Evolutionary conservation across 495 filamentous ascomycete genomes (phyloP).

Genomic region (Hypoxylon rickii): DNA sequence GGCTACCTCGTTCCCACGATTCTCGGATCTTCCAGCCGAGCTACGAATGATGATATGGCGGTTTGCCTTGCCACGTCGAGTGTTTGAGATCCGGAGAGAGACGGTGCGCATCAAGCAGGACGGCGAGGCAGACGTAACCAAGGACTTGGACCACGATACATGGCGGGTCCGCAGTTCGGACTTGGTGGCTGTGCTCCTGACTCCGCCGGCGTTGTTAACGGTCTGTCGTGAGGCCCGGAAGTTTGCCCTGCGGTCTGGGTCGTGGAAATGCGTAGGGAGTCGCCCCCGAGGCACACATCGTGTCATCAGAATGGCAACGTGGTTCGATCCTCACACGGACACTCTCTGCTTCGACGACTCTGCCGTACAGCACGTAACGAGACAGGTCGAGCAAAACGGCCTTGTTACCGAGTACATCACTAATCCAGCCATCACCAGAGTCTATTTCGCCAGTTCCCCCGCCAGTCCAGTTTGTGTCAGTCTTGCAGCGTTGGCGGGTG

Average conservation of each 20-base stretch:
- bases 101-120: slow-evolving; percentile 14
- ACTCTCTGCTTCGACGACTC: slow-evolving; percentile 34
- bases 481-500: slow-evolving; percentile 14
- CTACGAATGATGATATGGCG: slow-evolving; percentile 23
- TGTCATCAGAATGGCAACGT: slow-evolving; percentile 16
- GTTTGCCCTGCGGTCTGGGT: slow-evolving; percentile 12
- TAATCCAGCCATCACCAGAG: slow-evolving; percentile 23
- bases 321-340: slow-evolving; percentile 29
- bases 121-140: slow-evolving; percentile 16
- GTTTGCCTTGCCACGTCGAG: slow-evolving; percentile 25
- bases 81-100: slow-evolving; percentile 29
- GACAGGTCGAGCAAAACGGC: slow-evolving; percentile 12
- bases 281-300: slow-evolving; percentile 12
- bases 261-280: slow-evolving; percentile 28
- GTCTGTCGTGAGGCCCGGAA: slow-evolving; percentile 26
- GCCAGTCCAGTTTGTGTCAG: slow-evolving; percentile 26
- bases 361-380: background rate
- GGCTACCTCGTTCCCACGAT: slow-evolving; percentile 24
- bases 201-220: slow-evolving; percentile 19
- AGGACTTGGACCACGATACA: slow-evolving; percentile 20
- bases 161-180: slow-evolving; percentile 24
- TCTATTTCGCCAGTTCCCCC: slow-evolving; percentile 25
- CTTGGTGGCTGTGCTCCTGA: slow-evolving; percentile 21
- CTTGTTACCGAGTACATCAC: slow-evolving; percentile 12
- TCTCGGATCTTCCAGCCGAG: slow-evolving; percentile 23